phyloP scores from a whole-genome alignment of 345 rosid genomes.

The Adansonia digitata region DNA sequence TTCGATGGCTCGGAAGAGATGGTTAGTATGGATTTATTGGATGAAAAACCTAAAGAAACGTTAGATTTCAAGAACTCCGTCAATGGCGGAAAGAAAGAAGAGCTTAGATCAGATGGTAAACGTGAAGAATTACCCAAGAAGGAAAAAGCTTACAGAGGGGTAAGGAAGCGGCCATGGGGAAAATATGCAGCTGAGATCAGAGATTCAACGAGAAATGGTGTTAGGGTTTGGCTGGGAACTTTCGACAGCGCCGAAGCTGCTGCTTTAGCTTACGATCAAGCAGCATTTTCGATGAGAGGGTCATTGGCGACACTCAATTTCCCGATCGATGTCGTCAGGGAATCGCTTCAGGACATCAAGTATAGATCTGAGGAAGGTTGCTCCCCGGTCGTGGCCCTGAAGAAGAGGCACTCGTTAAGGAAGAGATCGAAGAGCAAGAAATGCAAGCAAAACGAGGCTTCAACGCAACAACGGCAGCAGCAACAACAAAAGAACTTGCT shows the following conservation, averaged over 20 bases:
- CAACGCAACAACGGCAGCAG: neutral
- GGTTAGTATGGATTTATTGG: constrained; percentile 33
- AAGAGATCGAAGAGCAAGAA: constrained; percentile 28
- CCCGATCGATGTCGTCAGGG: constrained; percentile 42
- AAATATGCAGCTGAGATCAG: constrained; percentile 77
- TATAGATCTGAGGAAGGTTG: constrained; percentile 44
- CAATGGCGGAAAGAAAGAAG: constrained; percentile 29
- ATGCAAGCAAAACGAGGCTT: constrained; percentile 15
- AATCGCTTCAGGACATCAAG: constrained; percentile 47
- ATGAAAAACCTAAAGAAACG: too few relatives aligned
- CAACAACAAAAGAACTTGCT: constrained; percentile 23
- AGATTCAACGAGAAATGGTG: constrained; percentile 56
- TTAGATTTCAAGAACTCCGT: constrained; percentile 30
- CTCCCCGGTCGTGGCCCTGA: constrained; percentile 61
- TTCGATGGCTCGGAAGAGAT: constrained; percentile 40
- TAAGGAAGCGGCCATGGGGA: constrained; percentile 71
- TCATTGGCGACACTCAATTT: constrained; percentile 53
- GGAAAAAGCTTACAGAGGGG: constrained; percentile 52
- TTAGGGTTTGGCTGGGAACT: constrained; percentile 72
- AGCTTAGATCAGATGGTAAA: constrained; percentile 17
- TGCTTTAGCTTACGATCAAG: constrained; percentile 73
- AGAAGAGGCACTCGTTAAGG: constrained; percentile 46
- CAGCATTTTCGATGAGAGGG: constrained; percentile 56
- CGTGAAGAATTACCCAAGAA: neutral
- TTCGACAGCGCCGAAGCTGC: constrained; percentile 66